Conservation (phyloP, 2,329 filamentous ascomycete genomes). For the Juglanconis oblonga region DNA sequence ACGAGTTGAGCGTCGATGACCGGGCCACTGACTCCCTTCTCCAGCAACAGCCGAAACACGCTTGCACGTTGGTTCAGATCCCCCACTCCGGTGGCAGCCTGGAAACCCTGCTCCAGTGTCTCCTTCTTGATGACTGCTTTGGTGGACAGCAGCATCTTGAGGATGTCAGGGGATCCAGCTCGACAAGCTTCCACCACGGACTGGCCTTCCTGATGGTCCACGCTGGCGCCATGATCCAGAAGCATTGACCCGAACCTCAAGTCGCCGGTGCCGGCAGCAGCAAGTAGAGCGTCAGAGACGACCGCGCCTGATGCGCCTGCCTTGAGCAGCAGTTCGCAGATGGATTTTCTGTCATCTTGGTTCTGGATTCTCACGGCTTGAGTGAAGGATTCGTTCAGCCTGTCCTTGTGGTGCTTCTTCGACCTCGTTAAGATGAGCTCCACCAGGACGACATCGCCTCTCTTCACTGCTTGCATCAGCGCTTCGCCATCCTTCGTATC, state of each 20-base stretch:
- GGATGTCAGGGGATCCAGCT: conserved; percentile 46
- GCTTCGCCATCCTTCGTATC: conserved; percentile 51
- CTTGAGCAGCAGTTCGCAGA: conserved; percentile 44
- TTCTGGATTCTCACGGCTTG: conserved; percentile 42
- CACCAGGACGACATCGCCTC: conserved; percentile 43
- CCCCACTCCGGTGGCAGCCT: conserved; percentile 51
- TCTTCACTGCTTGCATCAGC: conserved; percentile 42
- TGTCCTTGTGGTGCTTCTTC: conserved; percentile 34
- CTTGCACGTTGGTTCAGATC: conserved; percentile 47
- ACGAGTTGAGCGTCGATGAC: conserved; percentile 51
- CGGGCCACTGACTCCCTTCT: conserved; percentile 48
- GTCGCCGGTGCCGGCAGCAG: conserved; percentile 52
- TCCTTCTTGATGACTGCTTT: conserved; percentile 35
- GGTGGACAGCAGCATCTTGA: conserved; percentile 47
- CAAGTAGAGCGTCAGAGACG: conserved; percentile 48
- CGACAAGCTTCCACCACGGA: conserved; percentile 54
- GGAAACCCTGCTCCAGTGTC: conserved; percentile 50
- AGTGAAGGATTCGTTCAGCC: conserved; percentile 40
- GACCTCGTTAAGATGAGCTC: conserved; percentile 40
- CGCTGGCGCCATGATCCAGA: conserved; percentile 49
- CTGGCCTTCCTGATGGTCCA: conserved; percentile 49
- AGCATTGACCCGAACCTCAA: conserved; percentile 48
- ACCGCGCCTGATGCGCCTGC: conserved; percentile 43
- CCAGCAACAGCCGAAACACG: conserved; percentile 50
- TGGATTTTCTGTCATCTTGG: conserved; percentile 36